Evolutionary conservation across 2,329 filamentous ascomycete species (phyloP).

Genomic region (Diaporthe ilicicola): DNA sequence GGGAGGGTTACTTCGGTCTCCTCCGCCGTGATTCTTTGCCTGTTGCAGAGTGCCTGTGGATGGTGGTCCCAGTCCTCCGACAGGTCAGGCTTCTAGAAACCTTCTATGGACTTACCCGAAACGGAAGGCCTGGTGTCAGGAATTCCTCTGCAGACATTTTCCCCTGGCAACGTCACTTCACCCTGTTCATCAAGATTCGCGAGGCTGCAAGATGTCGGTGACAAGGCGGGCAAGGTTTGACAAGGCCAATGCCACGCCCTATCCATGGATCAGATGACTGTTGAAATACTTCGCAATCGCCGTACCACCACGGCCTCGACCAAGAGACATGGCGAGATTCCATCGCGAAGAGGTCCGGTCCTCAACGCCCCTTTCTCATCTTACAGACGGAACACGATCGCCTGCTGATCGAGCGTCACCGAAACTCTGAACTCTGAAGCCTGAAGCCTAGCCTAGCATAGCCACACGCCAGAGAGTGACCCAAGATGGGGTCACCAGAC

Average conservation of each 20-base stretch:
- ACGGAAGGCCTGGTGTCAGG: slow-evolving; percentile 9
- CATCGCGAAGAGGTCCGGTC: slow-evolving; percentile 1
- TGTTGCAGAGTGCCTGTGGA: slow-evolving; percentile 19
- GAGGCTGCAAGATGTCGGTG: slow-evolving; percentile 1
- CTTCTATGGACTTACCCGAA: slow-evolving; percentile 29
- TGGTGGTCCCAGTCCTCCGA: slow-evolving; percentile 3
- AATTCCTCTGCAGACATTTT: slow-evolving; percentile 5
- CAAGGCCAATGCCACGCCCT: neutral
- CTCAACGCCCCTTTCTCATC: slow-evolving; percentile 11
- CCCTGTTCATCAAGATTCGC: slow-evolving; percentile 13
- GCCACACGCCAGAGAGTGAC: slow-evolving; percentile 8
- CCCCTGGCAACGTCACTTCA: slow-evolving; percentile 4
- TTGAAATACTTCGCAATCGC: neutral
- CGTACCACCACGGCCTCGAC: slow-evolving; percentile 1
- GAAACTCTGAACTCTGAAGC: slow-evolving; percentile 18
- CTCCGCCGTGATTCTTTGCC: slow-evolving; percentile 28
- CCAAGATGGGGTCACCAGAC: slow-evolving; percentile 14
- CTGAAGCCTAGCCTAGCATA: too few species aligned
- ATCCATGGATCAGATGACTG: neutral
- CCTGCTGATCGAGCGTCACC: slow-evolving; percentile 27
- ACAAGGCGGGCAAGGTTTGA: neutral
- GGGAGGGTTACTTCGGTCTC: slow-evolving; percentile 20
- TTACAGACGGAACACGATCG: slow-evolving; percentile 19
- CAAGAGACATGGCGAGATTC: slow-evolving; percentile 17
- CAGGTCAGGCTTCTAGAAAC: slow-evolving; percentile 30